Evolutionary conservation across 768 basidiomycete genomes (phyloP), one percentile per base, ranked within the genome.

Genomic region (Russula sp.): DNA sequence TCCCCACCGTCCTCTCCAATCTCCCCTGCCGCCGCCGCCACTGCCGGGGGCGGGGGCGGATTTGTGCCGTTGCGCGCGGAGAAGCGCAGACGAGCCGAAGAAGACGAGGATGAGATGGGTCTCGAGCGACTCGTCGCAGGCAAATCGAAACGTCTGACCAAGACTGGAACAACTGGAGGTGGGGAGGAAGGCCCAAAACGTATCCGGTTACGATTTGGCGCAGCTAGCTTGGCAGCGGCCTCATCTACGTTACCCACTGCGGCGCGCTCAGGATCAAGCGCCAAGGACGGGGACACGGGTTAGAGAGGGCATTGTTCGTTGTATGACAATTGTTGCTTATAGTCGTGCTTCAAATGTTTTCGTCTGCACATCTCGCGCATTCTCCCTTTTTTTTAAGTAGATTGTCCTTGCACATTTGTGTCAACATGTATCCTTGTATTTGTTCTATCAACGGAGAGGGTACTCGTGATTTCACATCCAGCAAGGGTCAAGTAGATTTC

Each of bases 251-350:
- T 78, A 57, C 68, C 64, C 40, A 24, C 74, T n/a, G 71, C 80
- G 28, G 67, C 77, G 13, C 79, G 84, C 72, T 83, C 89, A 84
- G 81, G 85, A 80, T 74, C 80, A 65, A 80, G 83, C 71, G 79
- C 81, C 63, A 90, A 90, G 75, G 87, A 90, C 69, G 88, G 85
- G 59, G 89, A 90, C 72, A 88, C 83, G 49, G 89, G 89, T 66
- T 90, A 79, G 74, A 9, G 9, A 18, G 20, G 61, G 18, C 5
- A 42, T 42, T 18, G 22, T 14, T 59, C 10, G 11, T 46, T 40
- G 36, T 36, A 20, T 18, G 24, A 36, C 52, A 30, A 24, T 24
- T 66, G 38, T 65, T 34, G 38, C 51, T 30, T 9, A 20, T 32
- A 34, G 32, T 57, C 52, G 34, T 48, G 38, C 46, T 66, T 44